Percentiles rank a stretch among this genome's conserved stretches.
Conservation (phyloP, 306 rosid genomes). For the Delonix regia region DNA sequence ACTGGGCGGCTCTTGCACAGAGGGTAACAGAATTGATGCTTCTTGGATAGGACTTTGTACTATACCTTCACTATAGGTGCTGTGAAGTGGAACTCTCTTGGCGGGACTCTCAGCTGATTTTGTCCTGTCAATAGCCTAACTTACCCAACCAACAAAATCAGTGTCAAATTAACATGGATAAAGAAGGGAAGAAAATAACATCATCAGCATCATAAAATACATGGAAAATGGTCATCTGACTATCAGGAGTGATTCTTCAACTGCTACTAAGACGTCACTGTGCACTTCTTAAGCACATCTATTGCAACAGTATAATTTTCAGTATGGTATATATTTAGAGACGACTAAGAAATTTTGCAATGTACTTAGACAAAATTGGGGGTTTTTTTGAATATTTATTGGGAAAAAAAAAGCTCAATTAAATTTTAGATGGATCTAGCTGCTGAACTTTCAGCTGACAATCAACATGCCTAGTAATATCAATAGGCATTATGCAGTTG, state of each 20-base stretch:
- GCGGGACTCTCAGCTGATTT: conserved; percentile 41
- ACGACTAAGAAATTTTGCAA: conserved; percentile 5
- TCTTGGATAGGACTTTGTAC: conserved; percentile 37
- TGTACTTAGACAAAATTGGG: conserved; percentile 3
- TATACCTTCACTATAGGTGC: conserved; percentile 31
- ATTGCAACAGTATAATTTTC: conserved; percentile 18
- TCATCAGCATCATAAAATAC: conserved; percentile 19
- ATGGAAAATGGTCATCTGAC: conserved; percentile 12
- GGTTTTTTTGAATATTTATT: not conserved
- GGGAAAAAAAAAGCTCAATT: not conserved
- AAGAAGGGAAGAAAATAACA: conserved; percentile 9
- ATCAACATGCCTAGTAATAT: not conserved
- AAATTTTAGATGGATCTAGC: not conserved
- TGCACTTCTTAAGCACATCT: conserved; percentile 1
- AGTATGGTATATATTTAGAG: conserved; percentile 16
- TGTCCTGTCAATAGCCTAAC: conserved; percentile 41
- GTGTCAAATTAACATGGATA: conserved; percentile 31
- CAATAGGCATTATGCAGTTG: not conserved
- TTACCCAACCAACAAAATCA: conserved; percentile 43
- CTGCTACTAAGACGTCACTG: not conserved
- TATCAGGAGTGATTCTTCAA: not conserved
- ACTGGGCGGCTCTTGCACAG: conserved; percentile 35
- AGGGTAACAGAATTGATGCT: conserved; percentile 42
- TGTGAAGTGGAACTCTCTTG: conserved; percentile 36
- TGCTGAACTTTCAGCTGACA: not conserved